phyloP scores from a whole-genome alignment of 495 filamentous ascomycete species.

The Penicillium antarcticum region DNA sequence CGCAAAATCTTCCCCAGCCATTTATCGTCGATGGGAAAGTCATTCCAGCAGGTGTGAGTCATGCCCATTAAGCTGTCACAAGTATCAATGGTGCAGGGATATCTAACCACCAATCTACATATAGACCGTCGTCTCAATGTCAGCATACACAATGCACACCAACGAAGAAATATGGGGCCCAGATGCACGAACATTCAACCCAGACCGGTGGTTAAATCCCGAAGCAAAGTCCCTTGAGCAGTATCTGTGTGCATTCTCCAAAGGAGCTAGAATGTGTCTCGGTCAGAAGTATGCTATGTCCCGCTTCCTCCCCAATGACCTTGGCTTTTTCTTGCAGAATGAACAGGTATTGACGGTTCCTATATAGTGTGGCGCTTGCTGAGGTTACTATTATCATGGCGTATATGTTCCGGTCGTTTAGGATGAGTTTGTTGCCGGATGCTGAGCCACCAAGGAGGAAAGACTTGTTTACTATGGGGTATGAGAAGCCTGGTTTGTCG shows the following conservation, averaged over 20 bases:
- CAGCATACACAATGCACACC: not conserved
- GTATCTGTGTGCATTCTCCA: too few relatives aligned
- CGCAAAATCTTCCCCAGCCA: not conserved
- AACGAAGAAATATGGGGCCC: not conserved
- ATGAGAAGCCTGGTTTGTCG: conserved; percentile 1
- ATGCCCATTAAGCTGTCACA: too few relatives aligned
- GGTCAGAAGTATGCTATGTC: too few relatives aligned
- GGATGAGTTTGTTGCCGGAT: not conserved
- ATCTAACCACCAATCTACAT: too few relatives aligned
- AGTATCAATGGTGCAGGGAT: too few relatives aligned
- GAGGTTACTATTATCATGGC: conserved; percentile 9
- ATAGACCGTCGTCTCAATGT: not conserved
- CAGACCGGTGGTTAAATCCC: not conserved
- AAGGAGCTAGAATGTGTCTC: too few relatives aligned
- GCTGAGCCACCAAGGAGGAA: not conserved
- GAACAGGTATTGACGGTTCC: too few relatives aligned
- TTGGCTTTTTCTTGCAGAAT: too few relatives aligned
- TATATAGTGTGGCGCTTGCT: not conserved
- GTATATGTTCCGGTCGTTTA: conserved; percentile 5
- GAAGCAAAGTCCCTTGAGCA: not conserved
- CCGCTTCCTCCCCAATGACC: too few relatives aligned
- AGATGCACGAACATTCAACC: not conserved
- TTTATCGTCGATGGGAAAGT: not conserved
- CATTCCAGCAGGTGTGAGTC: not conserved
- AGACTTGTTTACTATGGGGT: conserved; percentile 7